Conservation (phyloP, 441 rosid species). For the Gossypium lobatum region DNA sequence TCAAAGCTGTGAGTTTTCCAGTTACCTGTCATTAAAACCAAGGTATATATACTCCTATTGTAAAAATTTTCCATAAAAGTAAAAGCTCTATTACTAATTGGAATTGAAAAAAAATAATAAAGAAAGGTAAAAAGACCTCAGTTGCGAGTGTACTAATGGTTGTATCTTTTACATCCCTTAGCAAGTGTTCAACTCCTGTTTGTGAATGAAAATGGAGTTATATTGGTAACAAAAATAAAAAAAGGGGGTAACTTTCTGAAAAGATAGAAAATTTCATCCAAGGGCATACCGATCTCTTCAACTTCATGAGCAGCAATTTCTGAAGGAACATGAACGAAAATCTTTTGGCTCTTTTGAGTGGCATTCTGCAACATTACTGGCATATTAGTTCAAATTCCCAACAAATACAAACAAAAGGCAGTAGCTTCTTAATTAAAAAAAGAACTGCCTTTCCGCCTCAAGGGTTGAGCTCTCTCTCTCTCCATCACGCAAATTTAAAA, state of each 20-base stretch:
- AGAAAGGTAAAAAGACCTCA: constrained; percentile 27
- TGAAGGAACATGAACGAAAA: constrained; percentile 80
- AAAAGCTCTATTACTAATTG: background rate
- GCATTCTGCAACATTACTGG: constrained; percentile 53
- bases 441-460: background rate
- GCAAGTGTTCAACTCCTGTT: constrained; percentile 82
- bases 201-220: background rate
- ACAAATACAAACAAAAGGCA: background rate
- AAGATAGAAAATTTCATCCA: background rate
- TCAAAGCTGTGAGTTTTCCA: constrained; percentile 64
- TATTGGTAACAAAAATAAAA: background rate
- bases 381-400: background rate
- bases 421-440: background rate
- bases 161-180: constrained; percentile 83
- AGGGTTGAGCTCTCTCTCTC: background rate
- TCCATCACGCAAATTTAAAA: background rate
- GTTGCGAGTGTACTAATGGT: constrained; percentile 57
- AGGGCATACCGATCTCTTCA: constrained; percentile 70
- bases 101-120: background rate
- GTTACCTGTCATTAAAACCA: constrained; percentile 36
- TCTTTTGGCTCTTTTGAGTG: constrained; percentile 91
- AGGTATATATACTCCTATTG: background rate
- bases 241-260: background rate
- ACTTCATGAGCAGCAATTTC: constrained; percentile 93
- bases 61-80: background rate